Evolutionary conservation across 768 basidiomycete species (phyloP), one percentile per base, ranked within the genome.

Genomic region (Leccinum disarticulatum): DNA sequence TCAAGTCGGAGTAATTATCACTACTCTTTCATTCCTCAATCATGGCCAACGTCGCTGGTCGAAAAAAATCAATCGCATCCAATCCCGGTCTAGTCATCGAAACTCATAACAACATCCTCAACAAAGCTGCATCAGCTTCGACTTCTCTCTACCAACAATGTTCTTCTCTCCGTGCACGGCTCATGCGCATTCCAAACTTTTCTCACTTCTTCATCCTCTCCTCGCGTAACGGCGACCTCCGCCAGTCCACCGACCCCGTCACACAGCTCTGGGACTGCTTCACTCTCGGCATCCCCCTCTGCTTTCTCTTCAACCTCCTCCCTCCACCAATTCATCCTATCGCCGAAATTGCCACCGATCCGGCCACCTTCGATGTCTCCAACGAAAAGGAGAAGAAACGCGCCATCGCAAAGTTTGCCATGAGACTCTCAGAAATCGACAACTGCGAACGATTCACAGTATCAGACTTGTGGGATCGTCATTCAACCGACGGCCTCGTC

Each of bases 241-340:
- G 91, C 58, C 86, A 86, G 73, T 91, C 90, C 35, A 90, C 88
- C 47, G 95, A 98, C 77, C 93, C 94, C 38, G 96, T 99, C 68
- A 88, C 90, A 51, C 92, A 94, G 73, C 86, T 98, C 53, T 96
- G 95, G 88, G 91, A 93, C 70, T 87, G 91, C 71, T 91, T 99
- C 77, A 87, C 94, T 46, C 84, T 94, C 36, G 97, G 97, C 59
- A 87, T 93, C 52, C 88, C 95, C 49, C 89, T 98, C 66, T 96
- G 94, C 78, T 97, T 91, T 79, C 87, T 99, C 67, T 96, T 93
- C 81, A 96, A 99, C 77, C 87, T 90, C 73, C 87, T 98, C 57
- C 88, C 89, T 41, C 69, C 71, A 3, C 74, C 77, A 15, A 67
- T 72, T 22, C 66, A 63, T 14, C 78, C 74, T 38, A 80, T 79